Base-by-base conservation (phyloP, 352 stramenopile species). In the Globisporangium okanoganense region DNA sequence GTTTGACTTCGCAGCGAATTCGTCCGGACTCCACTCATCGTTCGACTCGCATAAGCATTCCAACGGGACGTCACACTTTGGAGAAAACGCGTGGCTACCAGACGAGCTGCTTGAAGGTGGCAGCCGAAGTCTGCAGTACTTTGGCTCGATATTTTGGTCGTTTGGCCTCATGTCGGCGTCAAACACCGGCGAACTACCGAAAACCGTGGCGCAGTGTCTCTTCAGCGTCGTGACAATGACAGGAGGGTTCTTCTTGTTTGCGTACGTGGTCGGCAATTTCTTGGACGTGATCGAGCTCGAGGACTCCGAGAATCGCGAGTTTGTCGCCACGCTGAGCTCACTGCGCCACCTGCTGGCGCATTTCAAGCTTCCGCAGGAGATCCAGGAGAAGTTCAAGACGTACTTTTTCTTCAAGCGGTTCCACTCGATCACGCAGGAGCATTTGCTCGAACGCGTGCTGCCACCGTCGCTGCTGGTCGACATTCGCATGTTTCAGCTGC, bases 391-490 rank as follows among this genome's bases (percentile, higher is more conserved):
- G 29, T 82, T 88, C 44, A 81, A 87, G 43, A 78, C 78, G 13
- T 86, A 76, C 38, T 84, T 85, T 33, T 82, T 88, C 56, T 88
- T 87, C 66, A 81, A 84, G 38, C 73, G 75, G 2, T 88, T 86
- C 33, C 79, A 88, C 51, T 85, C 77, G 1, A 88, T 88, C 47
- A 86, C 79, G 1, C 73, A 88, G 53, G 77, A 88, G 45, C 73
- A 87, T 43, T 67, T 83, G 2, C 67, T 88, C 2, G 76, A 82
- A 31, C 70, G 73, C 9, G 76, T 81, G 0, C 44, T 88, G 9
- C 79, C 79, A 18, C 79, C 78, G 4, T 85, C 79, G 10, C 64
- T 88, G 25, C 53, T 87, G 36, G 65, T 83, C 5, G 79, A 88
- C 52, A 86, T 87, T 40, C 77, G 79, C 9, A 75, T 87, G 67